These are phyloP conservation scores for Trifolium fragiferum DNA, from an alignment of 306 rosid genomes.

Conservation along the genomic window DNA sequence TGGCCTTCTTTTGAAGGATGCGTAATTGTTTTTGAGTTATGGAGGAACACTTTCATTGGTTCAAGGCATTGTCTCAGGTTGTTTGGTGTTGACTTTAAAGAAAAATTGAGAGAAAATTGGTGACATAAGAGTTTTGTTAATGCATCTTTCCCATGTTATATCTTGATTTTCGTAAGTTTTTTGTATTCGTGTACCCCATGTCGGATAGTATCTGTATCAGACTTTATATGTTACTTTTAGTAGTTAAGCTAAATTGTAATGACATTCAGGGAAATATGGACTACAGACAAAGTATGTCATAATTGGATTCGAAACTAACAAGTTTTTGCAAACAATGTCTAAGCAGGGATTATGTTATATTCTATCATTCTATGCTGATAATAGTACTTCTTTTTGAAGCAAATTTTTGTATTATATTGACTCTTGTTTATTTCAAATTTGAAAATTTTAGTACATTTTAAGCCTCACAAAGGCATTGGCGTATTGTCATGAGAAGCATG, in stretches of 20 bases:
- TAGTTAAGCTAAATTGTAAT: background rate
- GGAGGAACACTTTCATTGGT: background rate
- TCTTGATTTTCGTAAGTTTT: background rate
- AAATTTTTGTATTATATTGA: background rate
- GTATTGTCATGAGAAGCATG: slow-evolving; percentile 89
- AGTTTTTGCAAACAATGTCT: background rate
- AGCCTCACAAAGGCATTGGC: slow-evolving; percentile 86
- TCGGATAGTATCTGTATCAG: too few relatives aligned
- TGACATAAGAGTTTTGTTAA: background rate
- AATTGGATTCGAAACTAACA: background rate
- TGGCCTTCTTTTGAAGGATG: background rate
- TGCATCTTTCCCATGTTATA: background rate
- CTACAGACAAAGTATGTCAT: slow-evolving; percentile 7
- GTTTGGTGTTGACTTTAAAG: background rate
- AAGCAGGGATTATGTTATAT: background rate
- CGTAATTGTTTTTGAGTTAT: background rate
- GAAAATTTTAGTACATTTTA: slow-evolving; percentile 63
- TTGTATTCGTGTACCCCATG: background rate
- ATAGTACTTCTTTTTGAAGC: background rate
- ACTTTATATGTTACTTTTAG: background rate
- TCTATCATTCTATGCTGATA: slow-evolving; percentile 12
- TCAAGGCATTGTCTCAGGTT: background rate
- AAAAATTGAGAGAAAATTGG: background rate
- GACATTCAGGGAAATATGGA: background rate
- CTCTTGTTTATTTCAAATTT: slow-evolving; percentile 16